Conservation (phyloP, 2,329 filamentous ascomycete species). For the Tolypocladium capitatum region DNA sequence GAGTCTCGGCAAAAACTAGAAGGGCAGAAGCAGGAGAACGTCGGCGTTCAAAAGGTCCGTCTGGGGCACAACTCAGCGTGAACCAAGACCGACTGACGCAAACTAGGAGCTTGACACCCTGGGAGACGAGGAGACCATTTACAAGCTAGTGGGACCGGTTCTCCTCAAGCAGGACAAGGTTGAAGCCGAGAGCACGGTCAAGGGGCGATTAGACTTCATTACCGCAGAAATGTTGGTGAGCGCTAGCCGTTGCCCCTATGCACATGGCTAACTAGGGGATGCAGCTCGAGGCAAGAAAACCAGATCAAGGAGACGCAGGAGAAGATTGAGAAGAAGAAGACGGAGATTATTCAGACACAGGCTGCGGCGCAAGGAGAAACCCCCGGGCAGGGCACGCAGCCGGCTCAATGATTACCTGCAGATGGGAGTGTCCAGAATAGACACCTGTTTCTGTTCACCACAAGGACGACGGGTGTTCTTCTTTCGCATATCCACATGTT, state of each 20-base stretch:
- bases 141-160: constrained; percentile 89
- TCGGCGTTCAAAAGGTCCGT: constrained; percentile 65
- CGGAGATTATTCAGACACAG: constrained; percentile 45
- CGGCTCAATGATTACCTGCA: constrained; percentile 5
- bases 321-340: constrained; percentile 45
- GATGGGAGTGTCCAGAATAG: neutral
- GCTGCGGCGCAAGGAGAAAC: constrained; percentile 31
- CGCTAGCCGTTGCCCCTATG: neutral
- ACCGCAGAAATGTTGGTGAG: constrained; percentile 71
- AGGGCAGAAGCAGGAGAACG: constrained; percentile 86
- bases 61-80: neutral
- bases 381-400: constrained; percentile 17
- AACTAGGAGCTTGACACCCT: constrained; percentile 67
- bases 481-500: neutral
- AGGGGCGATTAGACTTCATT: constrained; percentile 84
- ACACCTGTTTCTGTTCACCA: neutral
- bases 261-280: constrained; percentile 6
- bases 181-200: constrained; percentile 83
- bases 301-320: constrained; percentile 42
- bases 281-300: constrained; percentile 28
- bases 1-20: constrained; percentile 81
- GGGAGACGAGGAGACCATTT: constrained; percentile 75
- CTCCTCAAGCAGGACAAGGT: constrained; percentile 86
- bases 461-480: neutral
- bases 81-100: neutral